Evolutionary conservation across 2,329 filamentous ascomycete genomes (phyloP), one percentile per base, ranked within the genome.

Genomic region (Aulographum hederae): DNA sequence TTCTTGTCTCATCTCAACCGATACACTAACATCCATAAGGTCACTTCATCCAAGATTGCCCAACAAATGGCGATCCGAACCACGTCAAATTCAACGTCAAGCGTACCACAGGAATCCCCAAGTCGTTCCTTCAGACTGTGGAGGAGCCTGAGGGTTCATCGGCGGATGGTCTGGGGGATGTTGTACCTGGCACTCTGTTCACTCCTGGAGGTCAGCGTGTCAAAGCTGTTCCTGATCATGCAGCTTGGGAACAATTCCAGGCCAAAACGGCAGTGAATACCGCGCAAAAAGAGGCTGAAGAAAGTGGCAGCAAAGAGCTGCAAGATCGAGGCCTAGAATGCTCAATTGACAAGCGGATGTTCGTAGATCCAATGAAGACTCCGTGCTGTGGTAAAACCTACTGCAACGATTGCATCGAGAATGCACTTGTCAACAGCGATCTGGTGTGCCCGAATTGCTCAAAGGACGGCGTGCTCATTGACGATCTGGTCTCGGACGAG

Each of bases 351-450:
- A 91, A 91, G 61, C 85, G 81, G 58, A 77, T 93, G 69, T 94
- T 95, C 61, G 76, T 91, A 73, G 82, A 94, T 56, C 86, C 89
- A 69, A 89, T 91, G 68, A 92, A 93, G 71, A 95, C 89, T 51
- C 86, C 89, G 43, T 98, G 89, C 70, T 98, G 89, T 67, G 72
- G 79, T 61, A 91, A 79, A 69, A 94, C 85, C 52, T 98, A 92
- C 67, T 98, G 89, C 69, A 89, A 89, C 71, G 84, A 94, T 55
- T 98, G 89, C 77, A 94, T 98, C 60, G 91, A 89, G 54, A 93
- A 93, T 70, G 81, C 85, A 58, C 75, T 98, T 58, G 86, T 94
- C 60, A 85, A 95, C 65, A 89, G 78, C 69, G 89, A 98, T 67
- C 84, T 98, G 59, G 67, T 85, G 56, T 98, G 89, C 57, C 89